These are phyloP conservation scores for Russula sp. DNA, from an alignment of 768 basidiomycete genomes.

Conservation along the genomic window DNA sequence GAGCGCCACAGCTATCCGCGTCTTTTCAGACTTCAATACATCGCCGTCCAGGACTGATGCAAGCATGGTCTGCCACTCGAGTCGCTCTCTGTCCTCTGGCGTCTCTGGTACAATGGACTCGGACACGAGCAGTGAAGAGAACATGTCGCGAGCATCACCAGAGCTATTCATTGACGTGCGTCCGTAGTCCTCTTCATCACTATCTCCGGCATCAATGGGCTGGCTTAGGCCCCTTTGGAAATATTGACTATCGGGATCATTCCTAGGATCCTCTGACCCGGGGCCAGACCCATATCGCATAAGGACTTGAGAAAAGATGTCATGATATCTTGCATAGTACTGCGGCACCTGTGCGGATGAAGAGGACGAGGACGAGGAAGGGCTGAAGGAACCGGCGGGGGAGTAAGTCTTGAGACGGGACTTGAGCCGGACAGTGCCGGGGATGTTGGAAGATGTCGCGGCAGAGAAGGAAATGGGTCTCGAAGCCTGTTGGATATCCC, in stretches of 20 bases:
- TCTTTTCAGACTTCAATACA: conserved; percentile 92
- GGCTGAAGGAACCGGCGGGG: conserved; percentile 33
- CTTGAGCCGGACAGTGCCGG: conserved; percentile 30
- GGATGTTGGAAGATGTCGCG: conserved; percentile 22
- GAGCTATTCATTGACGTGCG: conserved; percentile 43
- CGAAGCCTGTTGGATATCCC: conserved; percentile 36
- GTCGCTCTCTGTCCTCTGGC: conserved; percentile 70
- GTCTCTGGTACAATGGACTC: conserved; percentile 67
- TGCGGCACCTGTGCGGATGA: conserved; percentile 35
- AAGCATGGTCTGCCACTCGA: conserved; percentile 96
- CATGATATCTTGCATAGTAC: conserved; percentile 45
- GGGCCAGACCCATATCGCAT: conserved; percentile 66
- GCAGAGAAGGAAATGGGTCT: conserved; percentile 32
- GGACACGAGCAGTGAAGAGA: conserved; percentile 54
- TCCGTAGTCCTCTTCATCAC: conserved; percentile 69
- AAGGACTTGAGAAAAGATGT: conserved; percentile 79
- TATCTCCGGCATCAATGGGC: conserved; percentile 64
- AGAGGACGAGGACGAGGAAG: conserved; percentile 35
- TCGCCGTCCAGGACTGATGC: conserved; percentile 92
- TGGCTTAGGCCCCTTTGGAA: conserved; percentile 70
- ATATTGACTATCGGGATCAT: conserved; percentile 82
- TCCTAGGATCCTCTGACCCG: conserved; percentile 61
- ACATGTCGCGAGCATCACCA: conserved; percentile 49
- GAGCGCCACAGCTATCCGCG: conserved; percentile 79
- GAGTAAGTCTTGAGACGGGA: conserved; percentile 29